Base-by-base conservation (phyloP, 2,329 filamentous ascomycete genomes). In the Penicillium paneum region DNA sequence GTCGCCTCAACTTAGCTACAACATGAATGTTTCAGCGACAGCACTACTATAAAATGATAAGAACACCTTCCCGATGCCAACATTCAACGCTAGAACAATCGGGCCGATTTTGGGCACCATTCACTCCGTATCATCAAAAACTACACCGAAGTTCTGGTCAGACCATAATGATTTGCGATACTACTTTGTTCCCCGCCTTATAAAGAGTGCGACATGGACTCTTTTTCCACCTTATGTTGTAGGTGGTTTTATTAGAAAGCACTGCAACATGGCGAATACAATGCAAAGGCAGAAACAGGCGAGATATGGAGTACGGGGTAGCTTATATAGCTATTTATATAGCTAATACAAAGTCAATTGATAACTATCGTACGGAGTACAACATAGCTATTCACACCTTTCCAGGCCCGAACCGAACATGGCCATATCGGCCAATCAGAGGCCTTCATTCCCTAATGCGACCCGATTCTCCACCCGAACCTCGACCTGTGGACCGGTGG, bases 341-440 rank as follows among this genome's bases (percentile, higher is more conserved):
- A 34, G 34, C 15, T 17, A 28, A 28, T 11, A 2, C 8, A 40
- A 40, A 24, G 38, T 40, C 19, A 40, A 40, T 40, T 21, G 38
- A 21, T n/a, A n/a, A n/a, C n/a, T n/a, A n/a, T n/a, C n/a, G n/a
- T n/a, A n/a, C n/a, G n/a, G n/a, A n/a, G n/a, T n/a, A n/a, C n/a
- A n/a, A n/a, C n/a, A n/a, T n/a, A n/a, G n/a, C n/a, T n/a, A n/a
- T n/a, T n/a, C n/a, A 35, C 35, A 40, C n/a, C 34, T 21, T 48
- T 48, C 46, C 35, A 42, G 46, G 46, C 46, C 46, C 46, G 46
- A 49, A 42, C 46, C 46, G 46, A 42, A 49, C 35, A 29, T 1
- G 8, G 0, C 6, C 17, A 1, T 28, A 15, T 17, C n/a, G 1
- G 12, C 46, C 46, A 49, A 49, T 42, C 17, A 42, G n/a, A 11